Evolutionary conservation across 2,329 filamentous ascomycete species (phyloP).

Genomic region (Whalleya microplaca): DNA sequence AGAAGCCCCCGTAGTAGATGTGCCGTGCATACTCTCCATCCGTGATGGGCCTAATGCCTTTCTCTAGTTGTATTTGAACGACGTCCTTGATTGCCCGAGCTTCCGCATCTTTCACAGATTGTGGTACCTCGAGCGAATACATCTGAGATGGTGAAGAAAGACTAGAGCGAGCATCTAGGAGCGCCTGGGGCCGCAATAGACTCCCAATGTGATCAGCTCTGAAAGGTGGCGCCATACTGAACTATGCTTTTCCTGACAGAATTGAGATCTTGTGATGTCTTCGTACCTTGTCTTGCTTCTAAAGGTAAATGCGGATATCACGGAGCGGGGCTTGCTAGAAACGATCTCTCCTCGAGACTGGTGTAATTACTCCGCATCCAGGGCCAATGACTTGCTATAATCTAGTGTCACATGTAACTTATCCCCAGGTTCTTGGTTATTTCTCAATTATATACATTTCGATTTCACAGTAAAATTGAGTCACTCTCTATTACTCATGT

Average conservation of each 20-base stretch:
- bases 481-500: too few relatives aligned
- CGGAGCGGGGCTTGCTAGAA: too few relatives aligned
- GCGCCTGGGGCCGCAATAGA: constrained; percentile 65
- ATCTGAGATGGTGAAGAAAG: constrained; percentile 47
- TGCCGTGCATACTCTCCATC: constrained; percentile 69
- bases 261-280: too few relatives aligned
- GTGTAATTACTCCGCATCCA: too few relatives aligned
- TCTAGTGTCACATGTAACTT: too few relatives aligned
- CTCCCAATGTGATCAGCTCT: constrained; percentile 75
- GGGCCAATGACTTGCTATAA: too few relatives aligned
- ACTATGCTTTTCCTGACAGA: not conserved
- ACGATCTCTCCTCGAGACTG: too few relatives aligned
- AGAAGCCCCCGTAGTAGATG: constrained; percentile 54
- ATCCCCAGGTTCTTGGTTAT: too few relatives aligned
- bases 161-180: constrained; percentile 62
- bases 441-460: too few relatives aligned
- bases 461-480: too few relatives aligned
- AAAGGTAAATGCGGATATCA: too few relatives aligned
- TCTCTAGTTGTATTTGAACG: constrained; percentile 65
- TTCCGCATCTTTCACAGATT: constrained; percentile 54
- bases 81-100: constrained; percentile 66
- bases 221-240: constrained; percentile 54
- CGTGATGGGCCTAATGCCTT: constrained; percentile 66
- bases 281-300: too few relatives aligned
- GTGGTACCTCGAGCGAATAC: constrained; percentile 34